Conservation (phyloP, 1,139 yeast genomes). For the Yamadazyma atmosphaerica region DNA sequence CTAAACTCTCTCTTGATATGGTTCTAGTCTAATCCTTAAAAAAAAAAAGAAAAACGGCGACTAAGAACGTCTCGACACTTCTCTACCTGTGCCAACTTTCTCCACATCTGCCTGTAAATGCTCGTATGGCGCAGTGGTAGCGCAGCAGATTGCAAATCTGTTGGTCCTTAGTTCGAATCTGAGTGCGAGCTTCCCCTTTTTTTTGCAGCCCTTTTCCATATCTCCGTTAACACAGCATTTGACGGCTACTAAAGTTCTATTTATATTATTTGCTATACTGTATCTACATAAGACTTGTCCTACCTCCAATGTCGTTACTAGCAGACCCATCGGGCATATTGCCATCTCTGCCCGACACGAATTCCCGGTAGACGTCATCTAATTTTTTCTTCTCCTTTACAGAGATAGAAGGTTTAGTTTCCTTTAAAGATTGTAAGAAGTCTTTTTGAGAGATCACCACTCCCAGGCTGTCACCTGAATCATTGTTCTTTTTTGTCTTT, state of each 20-base stretch:
- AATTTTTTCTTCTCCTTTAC: conserved; percentile 66
- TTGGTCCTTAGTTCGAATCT: conserved; percentile 55
- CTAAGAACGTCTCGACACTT: too few species aligned
- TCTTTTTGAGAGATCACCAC: conserved; percentile 53
- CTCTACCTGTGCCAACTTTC: too few species aligned
- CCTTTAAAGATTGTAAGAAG: conserved; percentile 62
- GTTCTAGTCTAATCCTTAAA: too few species aligned
- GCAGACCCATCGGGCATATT: conserved; percentile 87
- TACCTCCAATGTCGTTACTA: conserved; percentile 81
- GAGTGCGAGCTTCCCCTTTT: conserved; percentile 43
- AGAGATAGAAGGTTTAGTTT: conserved; percentile 88
- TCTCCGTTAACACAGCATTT: neutral
- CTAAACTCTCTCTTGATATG: too few species aligned
- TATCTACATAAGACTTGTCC: conserved; percentile 66
- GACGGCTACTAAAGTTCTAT: neutral
- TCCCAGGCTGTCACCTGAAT: conserved; percentile 16
- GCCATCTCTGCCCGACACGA: conserved; percentile 79
- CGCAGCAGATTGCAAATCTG: conserved; percentile 59
- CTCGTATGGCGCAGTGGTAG: conserved; percentile 58
- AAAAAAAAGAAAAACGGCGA: too few species aligned
- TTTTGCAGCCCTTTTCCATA: conserved; percentile 4
- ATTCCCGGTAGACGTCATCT: conserved; percentile 64
- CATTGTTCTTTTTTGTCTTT: conserved; percentile 10
- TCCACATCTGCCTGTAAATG: conserved; percentile 17
- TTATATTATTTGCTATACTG: neutral